Evolutionary conservation across 2,329 filamentous ascomycete genomes (phyloP), one percentile per base, ranked within the genome.

Genomic region (Colletotrichum incanum): DNA sequence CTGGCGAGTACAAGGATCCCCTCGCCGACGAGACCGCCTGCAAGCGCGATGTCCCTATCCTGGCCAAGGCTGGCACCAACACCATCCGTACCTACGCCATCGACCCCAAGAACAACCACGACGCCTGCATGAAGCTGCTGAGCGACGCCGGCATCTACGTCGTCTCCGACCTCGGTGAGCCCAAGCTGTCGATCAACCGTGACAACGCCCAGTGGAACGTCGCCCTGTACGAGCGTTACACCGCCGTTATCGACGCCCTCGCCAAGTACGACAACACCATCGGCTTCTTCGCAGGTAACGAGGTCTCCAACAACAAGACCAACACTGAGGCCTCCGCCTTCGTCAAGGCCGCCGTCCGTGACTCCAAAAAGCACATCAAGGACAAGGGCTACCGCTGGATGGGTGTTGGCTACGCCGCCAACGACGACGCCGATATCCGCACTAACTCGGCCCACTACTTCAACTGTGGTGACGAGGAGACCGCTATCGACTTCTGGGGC

Each of bases 221-320:
- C 65, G 88, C 89, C 16, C 88, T 98, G 60, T 97, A 92, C 85
- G 81, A 87, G 45, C 94, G 94, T 75, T 99, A 98, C 88, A 93
- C 92, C 70, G 84, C 85, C 41, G 96, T 99, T 73, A 86, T 99
- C 72, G 95, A 98, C 80, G 88, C 90, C 74, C 86, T 99, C 78
- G 87, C 89, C 77, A 88, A 93, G 81, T 98, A 97, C 88, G 89
- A 90, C 83, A 99, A 99, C 85, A 92, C 94, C 63, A 91, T 99
- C 75, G 96, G 96, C 78, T 99, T 98, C 92, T 98, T 99, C 82
- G 96, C 95, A 77, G 96, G 96, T 81, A 99, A 99, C 85, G 96
- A 99, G 86, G 96, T 99, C 74, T 93, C 94, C 78, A 97, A 98
- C 88, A 89, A 92, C 78, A 87, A 88, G 77, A 95, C 92, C 89